Conservation (phyloP, 2,329 filamentous ascomycete genomes). For the Elsinoe arachidis region DNA sequence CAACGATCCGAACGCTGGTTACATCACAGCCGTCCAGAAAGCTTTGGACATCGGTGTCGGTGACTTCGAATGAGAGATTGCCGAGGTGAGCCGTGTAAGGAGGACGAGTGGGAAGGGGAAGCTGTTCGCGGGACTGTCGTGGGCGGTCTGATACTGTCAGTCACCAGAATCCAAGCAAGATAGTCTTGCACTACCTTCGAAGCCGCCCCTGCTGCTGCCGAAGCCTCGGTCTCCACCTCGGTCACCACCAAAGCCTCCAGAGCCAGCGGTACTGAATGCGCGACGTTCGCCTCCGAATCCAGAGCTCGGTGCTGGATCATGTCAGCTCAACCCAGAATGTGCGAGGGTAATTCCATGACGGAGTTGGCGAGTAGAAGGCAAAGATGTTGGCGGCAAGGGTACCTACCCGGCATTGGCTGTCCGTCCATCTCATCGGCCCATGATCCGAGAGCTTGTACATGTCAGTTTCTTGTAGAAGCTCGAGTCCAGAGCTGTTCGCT, state of each 20-base stretch:
- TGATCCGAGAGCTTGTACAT: conserved; percentile 60
- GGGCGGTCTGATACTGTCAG: conserved; percentile 24
- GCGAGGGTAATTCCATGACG: neutral
- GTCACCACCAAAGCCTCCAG: conserved; percentile 11
- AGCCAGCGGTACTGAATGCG: conserved; percentile 23
- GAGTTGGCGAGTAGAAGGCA: no score
- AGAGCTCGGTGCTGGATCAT: neutral
- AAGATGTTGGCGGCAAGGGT: neutral
- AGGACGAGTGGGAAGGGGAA: conserved; percentile 82
- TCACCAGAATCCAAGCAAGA: neutral
- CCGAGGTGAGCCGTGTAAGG: conserved; percentile 94
- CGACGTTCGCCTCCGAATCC: conserved; percentile 35
- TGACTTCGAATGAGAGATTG: conserved; percentile 93
- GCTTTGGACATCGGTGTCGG: conserved; percentile 68
- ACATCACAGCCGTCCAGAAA: conserved; percentile 82
- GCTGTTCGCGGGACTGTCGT: conserved; percentile 54
- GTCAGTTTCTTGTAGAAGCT: conserved; percentile 25
- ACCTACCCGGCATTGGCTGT: conserved; percentile 25
- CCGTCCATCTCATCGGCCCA: conserved; percentile 97
- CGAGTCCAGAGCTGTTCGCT: conserved; percentile 30
- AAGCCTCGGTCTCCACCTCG: conserved; percentile 13
- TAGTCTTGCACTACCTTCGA: conserved; percentile 18
- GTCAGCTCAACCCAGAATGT: neutral
- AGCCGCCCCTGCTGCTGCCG: conserved; percentile 24
- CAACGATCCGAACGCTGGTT: conserved; percentile 87